A percentile compares a stretch with the other conserved stretches of the same genome.
phyloP scores from a whole-genome alignment of 2,329 filamentous ascomycete species.

The Dactylellina parvicollis region DNA sequence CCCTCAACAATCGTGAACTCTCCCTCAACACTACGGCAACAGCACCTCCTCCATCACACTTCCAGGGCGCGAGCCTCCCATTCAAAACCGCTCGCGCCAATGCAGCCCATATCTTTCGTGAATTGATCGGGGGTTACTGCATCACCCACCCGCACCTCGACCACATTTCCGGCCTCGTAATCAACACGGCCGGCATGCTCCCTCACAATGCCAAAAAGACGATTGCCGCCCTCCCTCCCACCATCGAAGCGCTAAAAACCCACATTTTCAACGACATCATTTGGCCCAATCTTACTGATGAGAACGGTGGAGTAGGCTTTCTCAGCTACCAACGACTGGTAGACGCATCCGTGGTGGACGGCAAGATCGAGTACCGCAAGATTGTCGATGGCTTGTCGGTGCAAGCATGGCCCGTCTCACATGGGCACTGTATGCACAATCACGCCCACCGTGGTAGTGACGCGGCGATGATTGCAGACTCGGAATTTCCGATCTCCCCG shows the following conservation, averaged over 20 bases:
- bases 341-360: slow-evolving; percentile 80
- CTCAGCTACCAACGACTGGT: slow-evolving; percentile 91
- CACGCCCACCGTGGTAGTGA: slow-evolving; percentile 72
- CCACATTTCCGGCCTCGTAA: slow-evolving; percentile 87
- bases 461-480: slow-evolving; percentile 57
- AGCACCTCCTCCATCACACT: slow-evolving; percentile 42
- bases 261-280: slow-evolving; percentile 98
- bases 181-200: slow-evolving; percentile 89
- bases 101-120: slow-evolving; percentile 79
- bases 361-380: slow-evolving; percentile 80
- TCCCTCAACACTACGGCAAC: slow-evolving; percentile 10
- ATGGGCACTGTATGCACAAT: slow-evolving; percentile 85
- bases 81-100: slow-evolving; percentile 76
- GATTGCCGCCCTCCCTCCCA: slow-evolving; percentile 83
- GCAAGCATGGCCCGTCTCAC: slow-evolving; percentile 85
- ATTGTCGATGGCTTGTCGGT: slow-evolving; percentile 89
- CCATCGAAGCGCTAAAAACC: slow-evolving; percentile 89
- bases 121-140: slow-evolving; percentile 85
- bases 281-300: slow-evolving; percentile 96
- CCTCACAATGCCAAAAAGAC: slow-evolving; percentile 79
- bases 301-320: slow-evolving; percentile 91
- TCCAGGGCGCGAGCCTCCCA: slow-evolving; percentile 77
- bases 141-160: slow-evolving; percentile 98
- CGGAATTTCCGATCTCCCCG: background rate
- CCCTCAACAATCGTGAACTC: slow-evolving; percentile 12